These are phyloP conservation scores for Lineolata rhizophorae DNA, from an alignment of 495 filamentous ascomycete species.

Conservation along the genomic window DNA sequence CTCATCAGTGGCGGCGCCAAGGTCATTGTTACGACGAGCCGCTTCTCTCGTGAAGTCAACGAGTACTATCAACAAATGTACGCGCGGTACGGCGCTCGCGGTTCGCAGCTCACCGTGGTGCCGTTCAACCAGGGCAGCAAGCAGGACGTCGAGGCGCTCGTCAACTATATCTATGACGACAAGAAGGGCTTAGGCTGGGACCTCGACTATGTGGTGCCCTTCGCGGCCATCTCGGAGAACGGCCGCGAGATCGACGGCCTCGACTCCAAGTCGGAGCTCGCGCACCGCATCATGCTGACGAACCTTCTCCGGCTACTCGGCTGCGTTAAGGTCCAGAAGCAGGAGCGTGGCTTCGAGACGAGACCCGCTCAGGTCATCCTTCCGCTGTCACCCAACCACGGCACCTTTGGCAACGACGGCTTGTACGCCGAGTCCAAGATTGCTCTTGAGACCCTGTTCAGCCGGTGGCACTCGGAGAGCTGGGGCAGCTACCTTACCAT, in stretches of 20 bases:
- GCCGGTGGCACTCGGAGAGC: slow-evolving; percentile 92
- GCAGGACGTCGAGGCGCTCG: slow-evolving; percentile 81
- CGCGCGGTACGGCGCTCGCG: slow-evolving; percentile 72
- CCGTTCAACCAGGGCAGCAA: slow-evolving; percentile 98
- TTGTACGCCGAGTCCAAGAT: slow-evolving; percentile 97
- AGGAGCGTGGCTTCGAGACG: slow-evolving; percentile 68
- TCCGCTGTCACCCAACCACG: slow-evolving; percentile 92
- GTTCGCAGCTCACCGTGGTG: slow-evolving; percentile 90
- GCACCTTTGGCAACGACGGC: slow-evolving; percentile 94
- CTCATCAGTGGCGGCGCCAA: slow-evolving; percentile 91
- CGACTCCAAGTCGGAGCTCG: slow-evolving; percentile 94
- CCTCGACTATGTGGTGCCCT: slow-evolving; percentile 86
- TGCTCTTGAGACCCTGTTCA: slow-evolving; percentile 91
- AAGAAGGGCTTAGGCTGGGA: slow-evolving; percentile 97
- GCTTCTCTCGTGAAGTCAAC: slow-evolving; percentile 91
- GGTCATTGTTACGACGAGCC: slow-evolving; percentile 86
- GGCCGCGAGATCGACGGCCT: slow-evolving; percentile 94
- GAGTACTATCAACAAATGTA: slow-evolving; percentile 99
- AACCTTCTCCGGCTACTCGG: slow-evolving; percentile 85
- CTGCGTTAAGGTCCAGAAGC: slow-evolving; percentile 75
- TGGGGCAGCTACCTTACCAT: slow-evolving; percentile 98
- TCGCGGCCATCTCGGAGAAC: slow-evolving; percentile 93
- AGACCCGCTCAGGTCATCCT: slow-evolving; percentile 91
- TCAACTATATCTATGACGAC: slow-evolving; percentile 90
- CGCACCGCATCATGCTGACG: slow-evolving; percentile 97